Evolutionary conservation across 2,329 filamentous ascomycete genomes (phyloP), one percentile per base, ranked within the genome.

Genomic region (Anthostomella pinea): DNA sequence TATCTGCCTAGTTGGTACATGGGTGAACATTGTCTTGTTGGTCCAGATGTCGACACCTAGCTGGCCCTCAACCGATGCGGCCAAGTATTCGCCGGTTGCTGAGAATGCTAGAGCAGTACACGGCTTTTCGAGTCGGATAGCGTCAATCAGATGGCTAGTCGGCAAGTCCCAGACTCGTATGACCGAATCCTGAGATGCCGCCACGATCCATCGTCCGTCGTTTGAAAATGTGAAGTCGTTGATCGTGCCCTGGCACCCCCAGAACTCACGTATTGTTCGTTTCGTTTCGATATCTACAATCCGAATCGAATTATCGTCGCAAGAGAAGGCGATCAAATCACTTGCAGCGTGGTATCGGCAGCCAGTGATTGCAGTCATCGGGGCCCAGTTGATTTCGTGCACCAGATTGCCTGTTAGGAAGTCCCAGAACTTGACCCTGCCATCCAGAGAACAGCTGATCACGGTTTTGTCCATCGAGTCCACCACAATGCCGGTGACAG

Each of bases 401-500:
- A 86, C 58, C 3, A 97, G 72, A 28, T 79, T 76, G 6, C 91
- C 93, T 0, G 85, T 87, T n/a, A 81, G 64, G 46, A 98, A 95
- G 48, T 95, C 87, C 94, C 94, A 98, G 59, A 98, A 97, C 68
- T 96, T 97, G 53, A 97, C 75, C 62, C 85, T 95, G 20, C 93
- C 93, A 61, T 98, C 93, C 10, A 89, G 67, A 2, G 87, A 85
- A 58, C 89, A 95, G 43, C 89, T 95, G 27, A 96, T 80, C 32
- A 97, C 73, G 13, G 76, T 79, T 47, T 83, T 86, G 64, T 96
- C 96, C 60, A 97, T 73, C n/a, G 81, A 83, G 65, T 98, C 91
- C 11, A 97, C 80, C 16, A 87, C 75, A 25, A 98, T 69, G 2
- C 93, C 94, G 2, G 91, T 95, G 5, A 98, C 79, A 2, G 86